These are phyloP conservation scores for Coffea humblotiana DNA, from an alignment of 305 asterid genomes.

Conservation along the genomic window DNA sequence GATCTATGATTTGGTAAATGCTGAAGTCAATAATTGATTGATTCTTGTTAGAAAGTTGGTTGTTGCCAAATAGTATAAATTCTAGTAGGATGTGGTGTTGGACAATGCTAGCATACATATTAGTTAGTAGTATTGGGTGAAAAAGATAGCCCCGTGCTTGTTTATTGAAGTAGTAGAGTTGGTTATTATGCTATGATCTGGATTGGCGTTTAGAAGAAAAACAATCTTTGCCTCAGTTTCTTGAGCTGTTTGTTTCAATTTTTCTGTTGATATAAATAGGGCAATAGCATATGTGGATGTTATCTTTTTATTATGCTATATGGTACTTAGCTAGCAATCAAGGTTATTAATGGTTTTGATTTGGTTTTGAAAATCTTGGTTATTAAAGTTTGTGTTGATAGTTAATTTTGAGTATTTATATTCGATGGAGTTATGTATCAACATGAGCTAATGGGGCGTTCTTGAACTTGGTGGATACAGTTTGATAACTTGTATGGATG, in stretches of 20 bases:
- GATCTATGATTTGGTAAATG: not conserved
- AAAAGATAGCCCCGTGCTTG: not conserved
- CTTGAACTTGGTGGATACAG: conserved; percentile 23
- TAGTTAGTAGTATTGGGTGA: no score
- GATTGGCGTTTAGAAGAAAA: not conserved
- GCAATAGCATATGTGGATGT: not conserved
- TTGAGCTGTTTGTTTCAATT: no score
- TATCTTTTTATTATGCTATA: not conserved
- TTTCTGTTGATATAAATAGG: no score
- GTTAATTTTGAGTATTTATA: not conserved
- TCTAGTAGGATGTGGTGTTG: no score
- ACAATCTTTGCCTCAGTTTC: not conserved
- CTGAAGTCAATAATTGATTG: not conserved
- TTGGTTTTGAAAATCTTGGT: not conserved
- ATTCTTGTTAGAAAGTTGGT: not conserved
- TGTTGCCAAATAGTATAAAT: not conserved
- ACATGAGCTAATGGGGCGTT: not conserved
- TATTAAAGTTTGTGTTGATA: not conserved
- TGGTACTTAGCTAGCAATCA: not conserved
- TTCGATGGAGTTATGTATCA: no score
- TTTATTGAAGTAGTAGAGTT: not conserved
- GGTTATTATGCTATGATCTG: not conserved
- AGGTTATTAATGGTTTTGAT: not conserved
- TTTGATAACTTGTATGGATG: conserved; percentile 70
- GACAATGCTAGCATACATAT: not conserved